Base-by-base conservation (phyloP, 139 green algal genomes). In the Chlorella sp. region DNA sequence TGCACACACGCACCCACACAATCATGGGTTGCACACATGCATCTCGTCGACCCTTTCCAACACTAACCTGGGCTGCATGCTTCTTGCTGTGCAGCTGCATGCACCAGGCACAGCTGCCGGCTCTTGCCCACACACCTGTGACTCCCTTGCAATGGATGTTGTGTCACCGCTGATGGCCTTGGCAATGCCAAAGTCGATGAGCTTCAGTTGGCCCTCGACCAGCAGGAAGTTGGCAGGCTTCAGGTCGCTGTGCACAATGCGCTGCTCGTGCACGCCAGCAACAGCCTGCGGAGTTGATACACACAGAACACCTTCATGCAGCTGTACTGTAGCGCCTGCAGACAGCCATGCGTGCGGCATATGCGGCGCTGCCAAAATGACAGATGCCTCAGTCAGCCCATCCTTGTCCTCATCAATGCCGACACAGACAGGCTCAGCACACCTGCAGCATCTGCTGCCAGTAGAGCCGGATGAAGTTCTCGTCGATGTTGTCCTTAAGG, bases 181-280 rank as follows among this genome's bases (percentile, higher is more conserved):
- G 63, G 94, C 94, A 77, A 98, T 98, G 76, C 94, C 94, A 86
- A 98, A 98, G 81, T 98, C 94, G 61, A 98, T 98, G 4, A 98
- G 92, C 89, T 98, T 98, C 14, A 98, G 90, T 77, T 91, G 85
- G 23, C 94, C 94, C 70, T 84, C 88, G 49, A 98, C 94, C 77
- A 98, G 81, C 65, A 98, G 76, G 79, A 98, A 98, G 85, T 98
- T 91, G 70, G 85, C 94, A 0, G 94, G 94, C 86, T 98, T 98
- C 4, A 98, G 86, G 81, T 98, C 94, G 6, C 80, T 89, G 83
- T 98, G 94, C 69, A 98, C 94, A 62, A 98, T 98, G 49, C 91
- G 86, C 73, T 87, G 84, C 35, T 92, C 86, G 78, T 98, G 94
- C 49, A 98, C 97, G 34, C 81, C 94, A 55, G 89, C 67, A 35